A percentile compares a stretch with the other conserved stretches of the same genome.
phyloP scores from a whole-genome alignment of 2,329 filamentous ascomycete genomes.

The Daldinia sp. region DNA sequence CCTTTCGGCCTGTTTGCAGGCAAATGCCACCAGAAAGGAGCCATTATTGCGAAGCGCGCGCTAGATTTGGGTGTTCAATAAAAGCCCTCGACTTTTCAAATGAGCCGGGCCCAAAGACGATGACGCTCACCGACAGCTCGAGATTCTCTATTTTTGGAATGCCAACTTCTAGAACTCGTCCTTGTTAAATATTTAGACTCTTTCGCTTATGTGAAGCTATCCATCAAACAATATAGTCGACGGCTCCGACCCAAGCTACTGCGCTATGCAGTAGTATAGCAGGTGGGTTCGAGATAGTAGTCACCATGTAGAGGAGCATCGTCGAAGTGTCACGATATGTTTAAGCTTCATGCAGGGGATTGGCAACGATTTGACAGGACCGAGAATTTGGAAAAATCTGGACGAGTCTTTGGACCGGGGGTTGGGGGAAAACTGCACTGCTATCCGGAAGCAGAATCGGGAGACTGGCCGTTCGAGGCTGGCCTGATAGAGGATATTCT shows the following conservation, averaged over 20 bases:
- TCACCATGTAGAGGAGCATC: conserved; percentile 13
- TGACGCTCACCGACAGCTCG: conserved; percentile 19
- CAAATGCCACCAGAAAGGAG: background rate
- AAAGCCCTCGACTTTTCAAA: background rate
- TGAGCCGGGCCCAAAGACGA: background rate
- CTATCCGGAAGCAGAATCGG: conserved; percentile 6
- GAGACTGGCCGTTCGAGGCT: conserved; percentile 30
- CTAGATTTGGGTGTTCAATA: conserved; percentile 4
- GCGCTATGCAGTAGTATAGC: conserved; percentile 14
- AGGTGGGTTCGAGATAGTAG: conserved; percentile 19
- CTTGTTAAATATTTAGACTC: background rate
- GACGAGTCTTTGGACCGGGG: conserved; percentile 20
- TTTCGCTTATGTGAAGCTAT: conserved; percentile 17
- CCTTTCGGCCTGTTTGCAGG: conserved; percentile 11
- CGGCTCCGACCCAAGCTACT: conserved; percentile 13
- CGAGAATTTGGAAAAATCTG: conserved; percentile 31
- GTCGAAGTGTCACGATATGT: conserved; percentile 14
- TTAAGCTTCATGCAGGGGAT: conserved; percentile 24
- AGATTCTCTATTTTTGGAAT: conserved; percentile 34
- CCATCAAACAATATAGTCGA: conserved; percentile 26
- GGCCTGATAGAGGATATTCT: conserved; percentile 25
- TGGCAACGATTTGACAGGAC: conserved; percentile 14
- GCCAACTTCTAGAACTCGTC: conserved; percentile 29
- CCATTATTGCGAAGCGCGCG: background rate
- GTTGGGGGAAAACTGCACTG: background rate